These are phyloP conservation scores for Rhododendron molle DNA, from an alignment of 148 eudicot species.

Conservation along the genomic window DNA sequence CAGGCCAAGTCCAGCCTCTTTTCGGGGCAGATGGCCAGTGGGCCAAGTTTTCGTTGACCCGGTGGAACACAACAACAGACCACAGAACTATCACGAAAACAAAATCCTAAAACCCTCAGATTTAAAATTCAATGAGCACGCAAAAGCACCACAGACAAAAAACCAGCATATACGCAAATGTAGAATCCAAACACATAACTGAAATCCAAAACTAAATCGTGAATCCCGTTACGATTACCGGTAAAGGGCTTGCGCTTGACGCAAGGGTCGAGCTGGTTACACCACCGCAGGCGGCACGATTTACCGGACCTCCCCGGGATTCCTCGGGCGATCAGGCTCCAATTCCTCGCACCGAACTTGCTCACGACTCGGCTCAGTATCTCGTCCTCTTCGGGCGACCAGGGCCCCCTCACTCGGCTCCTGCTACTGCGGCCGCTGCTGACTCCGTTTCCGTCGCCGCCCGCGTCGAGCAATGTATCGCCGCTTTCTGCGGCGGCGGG, in stretches of 20 bases:
- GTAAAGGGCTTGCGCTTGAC: slow-evolving; percentile 30
- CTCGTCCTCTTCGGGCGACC: slow-evolving; percentile 20
- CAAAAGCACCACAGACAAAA: not conserved
- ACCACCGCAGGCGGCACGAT: slow-evolving; percentile 19
- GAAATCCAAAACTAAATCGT: not conserved
- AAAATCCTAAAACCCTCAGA: not conserved
- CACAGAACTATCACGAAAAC: not conserved
- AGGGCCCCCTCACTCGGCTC: slow-evolving; percentile 15
- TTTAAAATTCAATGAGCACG: not conserved
- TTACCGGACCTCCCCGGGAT: slow-evolving; percentile 16
- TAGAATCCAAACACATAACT: not conserved
- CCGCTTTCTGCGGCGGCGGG: slow-evolving; percentile 9
- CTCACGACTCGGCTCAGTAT: slow-evolving; percentile 13
- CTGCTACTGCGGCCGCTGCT: not conserved
- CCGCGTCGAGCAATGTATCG: not conserved
- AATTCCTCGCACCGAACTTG: slow-evolving; percentile 17
- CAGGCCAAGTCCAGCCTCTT: not conserved
- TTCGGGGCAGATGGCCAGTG: not conserved
- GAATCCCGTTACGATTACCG: slow-evolving; percentile 29
- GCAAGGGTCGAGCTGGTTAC: slow-evolving; percentile 20
- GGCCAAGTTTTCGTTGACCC: not conserved
- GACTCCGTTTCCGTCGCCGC: not conserved
- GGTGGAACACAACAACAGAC: not conserved
- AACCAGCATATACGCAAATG: not conserved
- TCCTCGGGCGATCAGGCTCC: slow-evolving; percentile 18